Base-by-base conservation (phyloP, 1,139 yeast species). In the Casaregolazyma suthepensis region DNA sequence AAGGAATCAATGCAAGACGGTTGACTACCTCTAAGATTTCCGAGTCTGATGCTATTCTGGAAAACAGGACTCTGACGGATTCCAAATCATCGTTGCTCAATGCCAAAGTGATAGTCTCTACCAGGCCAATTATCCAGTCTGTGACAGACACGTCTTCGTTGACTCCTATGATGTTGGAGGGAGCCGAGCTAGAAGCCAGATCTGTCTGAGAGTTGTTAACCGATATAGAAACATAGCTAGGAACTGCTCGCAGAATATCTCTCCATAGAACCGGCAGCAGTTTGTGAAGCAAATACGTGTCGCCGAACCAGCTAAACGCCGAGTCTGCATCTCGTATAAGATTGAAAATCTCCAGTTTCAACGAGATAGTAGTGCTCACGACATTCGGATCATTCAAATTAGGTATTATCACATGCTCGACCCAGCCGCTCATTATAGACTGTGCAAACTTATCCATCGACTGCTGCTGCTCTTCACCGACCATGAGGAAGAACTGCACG, bases 401-500 rank as follows among this genome's bases (percentile, higher is more conserved):
- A 3, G 46, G 47, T n/a, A 44, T 22, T 44, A 51, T 31, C 5
- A 51, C 35, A 12, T 42, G 50, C 40, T 43, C 48, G 17, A 42
- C 43, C 54, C 54, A 51, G 17, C 23, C 38, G 12, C 35, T n/a
- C 37, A 51, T 37, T n/a, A 43, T 43, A 4, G 35, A 18, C 20
- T 46, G 22, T 9, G 50, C 51, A 17, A 46, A 46, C 3, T 17
- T 42, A 17, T 47, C 48, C n/a, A 46, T 31, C 7, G 29, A 38
- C 19, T 43, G 17, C 18, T 49, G 43, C 23, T 50, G 42, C 13
- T 31, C 46, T 5, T 46, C 57, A 23, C 62, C 69, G 10, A 68
- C 69, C 67, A 68, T 67, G 5, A 67, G 56, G 50, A 68, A 60
- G 55, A 69, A 69, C 45, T 67, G 67, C 29, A 68, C 61, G 49